Evolutionary conservation across 129 eudicot species (phyloP), one percentile per base, ranked within the genome.

Genomic region (Chrysanthemum lavandulifolium): DNA sequence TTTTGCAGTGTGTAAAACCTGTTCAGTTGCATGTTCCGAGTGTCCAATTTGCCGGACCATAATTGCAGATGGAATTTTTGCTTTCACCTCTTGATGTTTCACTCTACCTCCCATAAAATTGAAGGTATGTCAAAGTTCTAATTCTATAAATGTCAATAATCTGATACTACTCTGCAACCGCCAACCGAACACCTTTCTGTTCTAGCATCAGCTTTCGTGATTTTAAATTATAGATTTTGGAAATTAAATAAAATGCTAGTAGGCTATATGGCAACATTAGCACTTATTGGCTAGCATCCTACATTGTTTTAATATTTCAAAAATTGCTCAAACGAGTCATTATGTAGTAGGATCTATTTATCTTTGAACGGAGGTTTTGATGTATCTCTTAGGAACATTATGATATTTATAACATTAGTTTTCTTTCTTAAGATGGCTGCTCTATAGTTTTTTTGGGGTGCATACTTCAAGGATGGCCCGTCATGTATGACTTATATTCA

Each of bases 11-110:
- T 92, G 98, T 82, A 89, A 89, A 82, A 82, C 98, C 31, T 92
- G 98, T 82, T 92, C 98, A 14, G 83, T 92, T 71, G 96, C 98
- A 18, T 92, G 98, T 73, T 78, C 91, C 2, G 96, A 92, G 80
- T 92, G 98, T 69, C 96, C 98, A 40, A 92, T 92, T 8, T 89
- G 96, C 79, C 94, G 98, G 62, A 82, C 96, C 71, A 85, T 73
- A 71, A 92, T 92, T 31, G 59, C 83, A 65, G 96, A 92, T 84
- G 85, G 98, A 72, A 87, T 92, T 78, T 87, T 92, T 75, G 98
- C 98, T 65, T 92, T 82, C 77, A 84, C 98, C 60, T 84, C 86
- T 27, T 92, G 88, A 89, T 75, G 53, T 49, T 65, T 65, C 77
- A 62, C 60, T 33, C 36, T 33, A 63, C 83, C 76, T 55, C 52